Base-by-base conservation (phyloP, 164 flowering plant genomes). In the Amborella trichopoda region DNA sequence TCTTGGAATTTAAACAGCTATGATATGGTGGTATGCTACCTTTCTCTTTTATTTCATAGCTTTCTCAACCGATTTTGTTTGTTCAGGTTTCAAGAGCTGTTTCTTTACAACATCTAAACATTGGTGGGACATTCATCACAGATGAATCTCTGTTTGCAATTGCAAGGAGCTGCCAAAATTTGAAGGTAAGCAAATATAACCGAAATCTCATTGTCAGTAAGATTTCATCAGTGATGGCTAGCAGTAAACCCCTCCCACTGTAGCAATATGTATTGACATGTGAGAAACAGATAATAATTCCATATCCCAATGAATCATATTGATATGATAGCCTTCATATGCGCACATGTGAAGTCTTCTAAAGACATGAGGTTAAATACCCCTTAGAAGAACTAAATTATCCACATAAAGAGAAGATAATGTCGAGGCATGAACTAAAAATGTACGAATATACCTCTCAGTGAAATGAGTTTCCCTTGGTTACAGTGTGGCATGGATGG, bases 51-150 rank as follows among this genome's bases (percentile, higher is more conserved):
- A 13, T 6, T 30, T 6, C 13, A 30, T 13, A 13, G 13, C 13
- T 13, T 30, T 6, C 6, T 30, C 13, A 30, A 30, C 13, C 13
- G 34, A 13, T 30, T 6, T 23, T 43, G 12, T 26, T 26, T 36
- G 22, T 46, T 34, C 72, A 88, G 96, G 75, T 93, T 28, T 81
- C 94, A 39, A 77, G 73, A 58, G 78, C 95, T 41, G 65, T 24
- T 46, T 73, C 95, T 24, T 62, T 93, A 61, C 75, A 74, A 50
- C 77, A 88, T 61, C 67, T 93, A 33, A 88, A 88, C 40, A 60
- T 88, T 37, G 99, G 99, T 10, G 96, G 96, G 36, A 93, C 99
- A 34, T 93, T 93, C 45, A 72, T 88, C 63, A 85, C 99, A 0
- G 95, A 93, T 61, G 81, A 72, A 55, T 85, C 99, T 16, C 50